Conservation (phyloP, 192 early-diverging fungal genomes). For the Chytriomyces hyalinus region DNA sequence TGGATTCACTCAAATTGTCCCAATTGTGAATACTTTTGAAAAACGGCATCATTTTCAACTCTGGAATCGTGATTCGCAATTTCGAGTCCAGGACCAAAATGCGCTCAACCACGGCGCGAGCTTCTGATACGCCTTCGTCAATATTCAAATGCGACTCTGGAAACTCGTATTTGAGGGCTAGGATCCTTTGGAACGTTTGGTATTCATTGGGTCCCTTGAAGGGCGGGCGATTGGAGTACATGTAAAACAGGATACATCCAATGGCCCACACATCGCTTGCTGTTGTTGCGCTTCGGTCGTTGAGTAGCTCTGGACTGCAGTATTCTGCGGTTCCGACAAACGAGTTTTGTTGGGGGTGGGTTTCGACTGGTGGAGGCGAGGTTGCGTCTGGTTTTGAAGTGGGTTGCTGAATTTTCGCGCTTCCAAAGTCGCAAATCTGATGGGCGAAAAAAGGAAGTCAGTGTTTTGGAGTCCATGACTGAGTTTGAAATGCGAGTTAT, state of each 20-base stretch:
- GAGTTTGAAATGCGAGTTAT: no score
- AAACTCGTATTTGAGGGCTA: slow-evolving; percentile 84
- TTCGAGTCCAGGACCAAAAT: slow-evolving; percentile 74
- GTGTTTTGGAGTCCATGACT: no score
- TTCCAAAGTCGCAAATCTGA: slow-evolving; percentile 81
- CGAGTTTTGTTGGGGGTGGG: slow-evolving; percentile 67
- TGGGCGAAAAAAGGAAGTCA: no score
- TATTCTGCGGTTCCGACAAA: slow-evolving; percentile 99
- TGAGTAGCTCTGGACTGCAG: slow-evolving; percentile 94
- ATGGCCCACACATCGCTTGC: slow-evolving; percentile 65
- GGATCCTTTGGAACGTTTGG: slow-evolving; percentile 94
- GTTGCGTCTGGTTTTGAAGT: not conserved
- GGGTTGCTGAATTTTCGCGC: slow-evolving; percentile 74
- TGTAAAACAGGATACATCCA: slow-evolving; percentile 91
- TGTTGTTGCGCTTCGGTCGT: slow-evolving; percentile 73
- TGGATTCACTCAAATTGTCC: not conserved
- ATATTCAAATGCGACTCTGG: slow-evolving; percentile 50
- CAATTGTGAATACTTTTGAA: slow-evolving; percentile 64
- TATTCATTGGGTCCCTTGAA: slow-evolving; percentile 97
- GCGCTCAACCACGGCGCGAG: slow-evolving; percentile 76
- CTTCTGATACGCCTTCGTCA: slow-evolving; percentile 64
- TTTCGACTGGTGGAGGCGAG: slow-evolving; percentile 5
- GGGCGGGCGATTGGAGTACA: slow-evolving; percentile 86
- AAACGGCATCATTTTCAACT: slow-evolving; percentile 76
- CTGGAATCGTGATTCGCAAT: slow-evolving; percentile 56